Base-by-base conservation (phyloP, 2,329 filamentous ascomycete genomes). In the Fusarium sp. region DNA sequence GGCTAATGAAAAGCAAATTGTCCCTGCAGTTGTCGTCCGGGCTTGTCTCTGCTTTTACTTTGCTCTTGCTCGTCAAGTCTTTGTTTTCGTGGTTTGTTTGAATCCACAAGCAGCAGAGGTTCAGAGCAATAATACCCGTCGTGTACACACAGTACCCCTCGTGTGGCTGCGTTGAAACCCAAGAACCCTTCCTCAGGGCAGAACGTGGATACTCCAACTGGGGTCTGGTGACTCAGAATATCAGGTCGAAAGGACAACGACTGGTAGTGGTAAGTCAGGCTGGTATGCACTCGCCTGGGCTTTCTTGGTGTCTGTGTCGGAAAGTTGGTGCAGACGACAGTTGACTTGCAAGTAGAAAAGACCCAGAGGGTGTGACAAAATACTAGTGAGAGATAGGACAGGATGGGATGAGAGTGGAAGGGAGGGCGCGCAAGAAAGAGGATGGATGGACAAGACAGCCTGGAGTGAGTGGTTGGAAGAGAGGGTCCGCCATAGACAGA, bases 181-280 rank as follows among this genome's bases (percentile, higher is more conserved):
- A 54, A 68, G 59, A 70, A 76, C 57, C 58, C 65, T 68, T 75
- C 65, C 63, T 73, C 69, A 78, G 75, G 62, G 60, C 77, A 78
- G 72, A 76, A 71, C 77, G 75, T 75, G 73, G 67, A 78, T 77
- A 66, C 70, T 69, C 36, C 59, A 72, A 67, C 64, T 48, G 72
- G 68, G 67, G 73, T 70, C 68, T 73, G 76, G 73, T 78, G 77
- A 78, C 70, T 78, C 77, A 78, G 73, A 68, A 63, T 59, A 56
- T 73, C 58, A 68, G 65, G 74, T 78, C 68, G 68, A 77, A 70
- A 73, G 65, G 73, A 75, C 73, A 77, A 78, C 73, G 69, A 77
- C 61, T 73, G 76, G 68, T 61, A 59, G 75, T 72, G 77, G 73
- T 68, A 75, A 72, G 70, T 76, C 73, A 66, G 77, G 71, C 73